Evolutionary conservation across 2,329 filamentous ascomycete genomes (phyloP), one percentile per base, ranked within the genome.

Genomic region (Penicillium sp.): DNA sequence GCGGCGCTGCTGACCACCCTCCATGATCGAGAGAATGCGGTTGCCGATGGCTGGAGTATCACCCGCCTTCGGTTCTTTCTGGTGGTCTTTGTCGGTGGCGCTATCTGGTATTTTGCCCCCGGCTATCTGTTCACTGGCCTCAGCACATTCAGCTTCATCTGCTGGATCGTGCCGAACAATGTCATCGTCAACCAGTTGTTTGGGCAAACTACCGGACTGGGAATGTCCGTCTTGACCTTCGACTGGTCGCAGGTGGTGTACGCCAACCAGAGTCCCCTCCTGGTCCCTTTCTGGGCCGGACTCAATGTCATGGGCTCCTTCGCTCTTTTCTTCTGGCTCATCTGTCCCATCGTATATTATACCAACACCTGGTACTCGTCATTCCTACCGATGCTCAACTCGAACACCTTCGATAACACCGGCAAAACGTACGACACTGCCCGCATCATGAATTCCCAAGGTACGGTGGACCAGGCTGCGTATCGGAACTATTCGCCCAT

Each of bases 241-340:
- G 88, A 90, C 73, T 90, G 87, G 86, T 86, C 85, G 3, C 85
- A 89, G 64, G 80, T 90, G 36, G 80, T 86, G 10, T 88, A 84
- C 55, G 89, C 83, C 46, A 78, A 88, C 37, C 82, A 84, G 17
- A 88, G 84, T 12, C 87, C 87, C 13, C 73, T 90, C 10, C 82
- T 89, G 40, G 84, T 86, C 3, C 87, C 87, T 8, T 89, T 70
- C 49, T 75, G 64, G 71, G 72, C 64, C 26, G 70, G 64, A 5
- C 54, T 64, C 4, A 78, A 78, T 50, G 74, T 77, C 5, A 75
- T 77, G 58, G 69, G 66, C 7, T 75, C 74, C 1, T 76, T 77
- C 49, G 70, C 66, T 0, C 61, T 76, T 39, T 75, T 75, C 51
- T 77, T 73, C 58, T 76, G 72, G 72, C 63, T 78, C 15, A 62